Percentiles rank a stretch among this genome's conserved stretches.
phyloP scores from a whole-genome alignment of 345 rosid species.

The rapeseed (Brassica napus) region Da-Ae NC_063451.1:23141501-23142000 shows the following conservation, averaged over 20 bases:
- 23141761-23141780: background rate
- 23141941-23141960: background rate
- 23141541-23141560: background rate
- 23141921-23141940: background rate
- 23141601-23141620: constrained; percentile 10
- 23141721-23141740: background rate
- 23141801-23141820: background rate
- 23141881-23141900: constrained; percentile 19
- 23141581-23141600: constrained; percentile 8
- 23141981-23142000: constrained; percentile 29
- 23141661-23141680: background rate
- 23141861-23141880: constrained; percentile 27
- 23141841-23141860: background rate
- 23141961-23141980: constrained; percentile 8
- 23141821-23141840: background rate
- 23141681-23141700: constrained; percentile 1
- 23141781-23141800: background rate
- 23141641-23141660: background rate
- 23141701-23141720: background rate
- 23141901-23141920: constrained; percentile 1
- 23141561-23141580: constrained; percentile 3
- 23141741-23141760: no score
- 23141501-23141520: constrained; percentile 20
- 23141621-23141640: constrained; percentile 7
- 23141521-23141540: constrained; percentile 17